Conservation (phyloP, 495 filamentous ascomycete genomes). For the Lichina pygmaea region DNA sequence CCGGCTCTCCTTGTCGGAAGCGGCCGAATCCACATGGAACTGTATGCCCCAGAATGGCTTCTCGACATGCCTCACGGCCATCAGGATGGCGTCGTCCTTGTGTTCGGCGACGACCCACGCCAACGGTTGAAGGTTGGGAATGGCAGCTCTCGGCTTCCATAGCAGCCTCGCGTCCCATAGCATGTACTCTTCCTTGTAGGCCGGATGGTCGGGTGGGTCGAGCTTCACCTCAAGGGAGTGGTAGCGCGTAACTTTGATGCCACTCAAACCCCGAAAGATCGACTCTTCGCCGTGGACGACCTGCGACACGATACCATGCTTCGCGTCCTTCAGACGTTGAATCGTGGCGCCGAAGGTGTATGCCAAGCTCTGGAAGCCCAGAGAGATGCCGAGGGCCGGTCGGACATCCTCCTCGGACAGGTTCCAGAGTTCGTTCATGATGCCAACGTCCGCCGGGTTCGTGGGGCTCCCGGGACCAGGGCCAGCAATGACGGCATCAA, state of each 20-base stretch:
- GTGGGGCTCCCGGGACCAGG: constrained; percentile 38
- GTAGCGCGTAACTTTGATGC: constrained; percentile 54
- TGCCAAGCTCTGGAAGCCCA: constrained; percentile 73
- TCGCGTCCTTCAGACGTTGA: constrained; percentile 10
- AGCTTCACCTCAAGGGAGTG: constrained; percentile 58
- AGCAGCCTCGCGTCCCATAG: constrained; percentile 9
- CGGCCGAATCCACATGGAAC: constrained; percentile 87
- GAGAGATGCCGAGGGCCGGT: constrained; percentile 70
- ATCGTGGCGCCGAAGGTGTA: constrained; percentile 37
- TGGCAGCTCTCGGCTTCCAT: constrained; percentile 5
- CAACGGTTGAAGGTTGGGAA: constrained; percentile 24
- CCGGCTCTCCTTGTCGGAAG: constrained; percentile 42
- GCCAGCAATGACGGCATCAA: constrained; percentile 54
- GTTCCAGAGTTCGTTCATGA: constrained; percentile 55
- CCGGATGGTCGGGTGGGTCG: constrained; percentile 10
- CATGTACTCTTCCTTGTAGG: constrained; percentile 4
- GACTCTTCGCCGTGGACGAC: constrained; percentile 21
- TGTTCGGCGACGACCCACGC: constrained; percentile 25
- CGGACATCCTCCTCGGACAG: constrained; percentile 27
- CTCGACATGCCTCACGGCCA: constrained; percentile 39
- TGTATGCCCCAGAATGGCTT: constrained; percentile 83
- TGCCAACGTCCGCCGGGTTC: constrained; percentile 44
- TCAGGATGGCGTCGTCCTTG: constrained; percentile 34
- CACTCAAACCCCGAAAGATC: constrained; percentile 26
- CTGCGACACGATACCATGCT: constrained; percentile 18